These are phyloP conservation scores for Porpolomopsis calyptriformis DNA, from an alignment of 768 basidiomycete species.

Conservation along the genomic window DNA sequence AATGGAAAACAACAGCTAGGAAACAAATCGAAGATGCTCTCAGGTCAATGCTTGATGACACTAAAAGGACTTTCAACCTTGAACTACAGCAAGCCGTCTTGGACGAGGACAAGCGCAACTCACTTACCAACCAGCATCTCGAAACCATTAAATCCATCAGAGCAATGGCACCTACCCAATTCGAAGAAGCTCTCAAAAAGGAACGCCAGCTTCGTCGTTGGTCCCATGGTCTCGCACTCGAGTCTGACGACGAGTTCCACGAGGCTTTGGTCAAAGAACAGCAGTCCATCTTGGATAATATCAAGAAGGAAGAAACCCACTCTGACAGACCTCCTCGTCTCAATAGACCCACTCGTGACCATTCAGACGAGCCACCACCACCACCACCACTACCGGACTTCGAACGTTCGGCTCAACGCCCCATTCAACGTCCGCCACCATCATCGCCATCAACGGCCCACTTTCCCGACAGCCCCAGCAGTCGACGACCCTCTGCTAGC, in stretches of 20 bases:
- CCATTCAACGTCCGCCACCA: constrained; percentile 1
- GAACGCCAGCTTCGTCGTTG: constrained; percentile 43
- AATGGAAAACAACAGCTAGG: constrained; percentile 40
- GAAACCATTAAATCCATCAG: constrained; percentile 35
- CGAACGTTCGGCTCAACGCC: background rate
- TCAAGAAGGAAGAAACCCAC: constrained; percentile 28
- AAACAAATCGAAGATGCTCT: constrained; percentile 40
- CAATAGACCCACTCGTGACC: constrained; percentile 4
- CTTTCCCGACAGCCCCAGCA: background rate
- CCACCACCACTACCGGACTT: no score
- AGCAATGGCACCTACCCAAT: constrained; percentile 36
- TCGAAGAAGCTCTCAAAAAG: constrained; percentile 30
- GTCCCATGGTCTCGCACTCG: constrained; percentile 29
- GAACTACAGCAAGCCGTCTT: constrained; percentile 35
- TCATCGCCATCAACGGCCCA: background rate
- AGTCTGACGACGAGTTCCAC: constrained; percentile 18
- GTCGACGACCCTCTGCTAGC: constrained; percentile 13
- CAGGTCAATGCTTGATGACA: constrained; percentile 41
- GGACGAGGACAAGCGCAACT: constrained; percentile 21
- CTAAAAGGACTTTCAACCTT: constrained; percentile 45
- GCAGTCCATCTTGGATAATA: constrained; percentile 37
- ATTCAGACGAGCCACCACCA: background rate
- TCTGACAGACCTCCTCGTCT: constrained; percentile 5
- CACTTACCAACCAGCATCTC: constrained; percentile 29
- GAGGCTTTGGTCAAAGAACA: constrained; percentile 25